Conservation (phyloP, 345 rosid species). For the Corchorus capsularis region DNA sequence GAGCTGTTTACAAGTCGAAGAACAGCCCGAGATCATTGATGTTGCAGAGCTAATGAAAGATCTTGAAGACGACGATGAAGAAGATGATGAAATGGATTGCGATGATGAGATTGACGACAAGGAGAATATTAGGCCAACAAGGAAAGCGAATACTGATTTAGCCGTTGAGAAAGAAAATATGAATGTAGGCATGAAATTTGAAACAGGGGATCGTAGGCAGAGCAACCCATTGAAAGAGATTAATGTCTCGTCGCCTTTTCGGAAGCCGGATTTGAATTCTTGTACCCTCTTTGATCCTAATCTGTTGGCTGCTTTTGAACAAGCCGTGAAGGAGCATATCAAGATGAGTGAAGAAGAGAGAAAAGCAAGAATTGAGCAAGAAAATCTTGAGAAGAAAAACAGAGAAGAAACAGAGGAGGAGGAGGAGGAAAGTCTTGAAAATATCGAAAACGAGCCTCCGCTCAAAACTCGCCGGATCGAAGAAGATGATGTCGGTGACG, state of each 20-base stretch:
- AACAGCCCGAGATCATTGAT: conserved; percentile 43
- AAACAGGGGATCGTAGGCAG: conserved; percentile 19
- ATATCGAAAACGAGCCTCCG: conserved; percentile 43
- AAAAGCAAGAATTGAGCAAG: conserved; percentile 31
- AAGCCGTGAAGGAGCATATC: conserved; percentile 49
- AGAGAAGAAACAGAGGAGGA: conserved; percentile 33
- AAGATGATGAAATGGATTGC: conserved; percentile 28
- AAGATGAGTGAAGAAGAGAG: conserved; percentile 45
- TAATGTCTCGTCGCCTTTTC: conserved; percentile 51
- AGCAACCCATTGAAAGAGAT: conserved; percentile 46
- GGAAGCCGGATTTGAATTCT: conserved; percentile 74
- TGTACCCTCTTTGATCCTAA: conserved; percentile 75
- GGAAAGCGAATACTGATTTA: conserved; percentile 11
- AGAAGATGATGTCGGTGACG: conserved; percentile 25
- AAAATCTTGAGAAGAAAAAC: conserved; percentile 17
- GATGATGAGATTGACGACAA: conserved; percentile 40
- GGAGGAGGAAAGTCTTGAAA: conserved; percentile 23
- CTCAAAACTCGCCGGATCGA: conserved; percentile 41
- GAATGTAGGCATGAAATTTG: conserved; percentile 23
- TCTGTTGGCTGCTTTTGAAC: conserved; percentile 64
- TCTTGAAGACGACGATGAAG: conserved; percentile 44
- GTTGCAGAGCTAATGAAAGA: conserved; percentile 51
- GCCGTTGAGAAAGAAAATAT: conserved; percentile 17
- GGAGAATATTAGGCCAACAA: conserved; percentile 57
- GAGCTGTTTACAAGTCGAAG: background rate